Evolutionary conservation across 73 alveolate species (phyloP).

Genomic region (Uronychia binucleata): DNA sequence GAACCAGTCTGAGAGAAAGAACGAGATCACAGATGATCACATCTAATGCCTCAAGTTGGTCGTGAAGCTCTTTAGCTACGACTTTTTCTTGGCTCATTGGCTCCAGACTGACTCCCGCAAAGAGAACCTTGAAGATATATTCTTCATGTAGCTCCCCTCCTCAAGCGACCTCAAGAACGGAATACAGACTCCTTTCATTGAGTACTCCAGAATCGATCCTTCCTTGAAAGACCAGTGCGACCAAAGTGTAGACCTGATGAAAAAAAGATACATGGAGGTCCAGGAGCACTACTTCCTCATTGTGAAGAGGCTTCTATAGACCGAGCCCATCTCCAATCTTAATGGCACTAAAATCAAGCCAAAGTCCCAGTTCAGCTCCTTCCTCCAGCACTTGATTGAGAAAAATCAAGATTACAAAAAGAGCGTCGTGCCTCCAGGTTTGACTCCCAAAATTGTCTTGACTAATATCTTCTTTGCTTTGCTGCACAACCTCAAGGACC

Average conservation of each 20-base stretch:
- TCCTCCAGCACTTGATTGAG: conserved; percentile 16
- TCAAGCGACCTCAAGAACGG: not conserved
- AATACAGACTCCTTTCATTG: not conserved
- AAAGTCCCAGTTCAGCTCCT: not conserved
- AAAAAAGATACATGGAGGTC: not conserved
- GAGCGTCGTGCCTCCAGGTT: conserved; percentile 33
- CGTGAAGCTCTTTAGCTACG: not conserved
- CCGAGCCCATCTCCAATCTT: not conserved
- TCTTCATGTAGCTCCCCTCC: not conserved
- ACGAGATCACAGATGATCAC: not conserved
- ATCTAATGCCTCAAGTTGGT: too few relatives aligned
- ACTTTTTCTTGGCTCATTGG: not conserved
- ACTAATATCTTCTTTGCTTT: conserved; percentile 26
- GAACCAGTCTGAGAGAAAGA: too few relatives aligned
- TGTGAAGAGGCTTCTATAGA: conserved; percentile 7
- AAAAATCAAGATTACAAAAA: conserved; percentile 24
- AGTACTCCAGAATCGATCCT: not conserved
- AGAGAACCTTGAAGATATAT: not conserved
- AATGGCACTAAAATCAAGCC: conserved; percentile 23
- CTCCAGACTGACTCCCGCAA: not conserved
- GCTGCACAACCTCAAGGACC: conserved; percentile 16
- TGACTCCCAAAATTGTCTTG: conserved; percentile 14
- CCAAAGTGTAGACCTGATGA: not conserved
- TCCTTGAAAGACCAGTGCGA: not conserved
- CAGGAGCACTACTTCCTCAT: conserved; percentile 25